Base-by-base conservation (phyloP, 1,284 basidiomycete genomes). In the Inonotus obliquus region DNA sequence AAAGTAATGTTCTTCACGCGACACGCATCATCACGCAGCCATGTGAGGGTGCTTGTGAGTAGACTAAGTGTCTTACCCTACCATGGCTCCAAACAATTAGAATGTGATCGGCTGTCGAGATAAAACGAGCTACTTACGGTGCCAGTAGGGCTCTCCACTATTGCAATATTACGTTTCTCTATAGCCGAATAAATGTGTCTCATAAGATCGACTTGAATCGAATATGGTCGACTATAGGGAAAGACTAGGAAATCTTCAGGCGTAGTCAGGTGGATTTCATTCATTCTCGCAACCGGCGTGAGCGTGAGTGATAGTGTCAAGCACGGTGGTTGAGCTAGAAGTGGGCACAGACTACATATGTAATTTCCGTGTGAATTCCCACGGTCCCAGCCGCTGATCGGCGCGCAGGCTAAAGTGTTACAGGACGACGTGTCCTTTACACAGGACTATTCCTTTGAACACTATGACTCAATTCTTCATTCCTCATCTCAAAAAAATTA, bases 121-220 rank as follows among this genome's bases (percentile, higher is more conserved):
- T 32, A 9, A 4, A 32, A 32, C 9, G 32, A 32, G 9, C 4
- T 32, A 32, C 32, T 4, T 71, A 89, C 88, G 23, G 92, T 94
- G 65, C 92, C 92, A 0, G 92, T 94, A 0, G 92, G 93, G 65
- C 89, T 92, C 71, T 94, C 92, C 21, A 93, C 77, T 51, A 98
- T 89, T 1, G 92, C 86, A 9, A 97, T 78, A 73, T 82, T 89
- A 73, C 69, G 80, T 54, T 74, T 67, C 70, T 98, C 94, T 56
- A 98, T 91, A 0, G 89, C 83, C 1, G 80, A 69, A 71, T 96
- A 98, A 3, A 98, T 76, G 63, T 93, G 89, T 13, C 79, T 83
- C 96, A 98, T 98, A 38, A 98, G 82, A 44, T 93, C 85, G 1
- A 84, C 77, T 73, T 99, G 96, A 65, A 97, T 97, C 17, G 79